phyloP scores from a whole-genome alignment of 345 rosid species.

The Chamaenerion angustifolium region DNA sequence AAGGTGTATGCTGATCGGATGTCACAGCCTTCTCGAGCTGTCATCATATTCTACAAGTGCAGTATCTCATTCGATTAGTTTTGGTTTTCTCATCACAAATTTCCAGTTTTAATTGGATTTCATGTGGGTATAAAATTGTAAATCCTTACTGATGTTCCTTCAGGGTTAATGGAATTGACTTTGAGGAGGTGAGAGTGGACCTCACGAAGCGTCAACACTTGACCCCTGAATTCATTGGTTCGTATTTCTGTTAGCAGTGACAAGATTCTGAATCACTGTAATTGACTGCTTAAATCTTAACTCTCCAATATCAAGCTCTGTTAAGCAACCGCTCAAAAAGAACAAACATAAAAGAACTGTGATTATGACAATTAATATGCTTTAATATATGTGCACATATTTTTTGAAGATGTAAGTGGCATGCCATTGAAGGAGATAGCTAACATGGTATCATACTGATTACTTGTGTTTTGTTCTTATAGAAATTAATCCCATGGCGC shows the following conservation, averaged over 20 bases:
- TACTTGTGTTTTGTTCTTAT: conserved; percentile 12
- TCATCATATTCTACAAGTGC: conserved; percentile 85
- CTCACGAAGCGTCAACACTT: conserved; percentile 42
- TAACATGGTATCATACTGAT: neutral
- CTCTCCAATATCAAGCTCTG: too few relatives aligned
- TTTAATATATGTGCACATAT: neutral
- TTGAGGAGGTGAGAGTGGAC: conserved; percentile 50
- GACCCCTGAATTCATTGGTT: conserved; percentile 59
- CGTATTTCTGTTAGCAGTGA: neutral
- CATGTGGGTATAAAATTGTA: neutral
- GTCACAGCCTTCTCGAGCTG: conserved; percentile 80
- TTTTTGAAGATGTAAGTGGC: neutral
- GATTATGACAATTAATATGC: too few relatives aligned
- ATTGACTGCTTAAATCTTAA: too few relatives aligned
- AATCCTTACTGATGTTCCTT: neutral
- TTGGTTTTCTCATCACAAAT: neutral
- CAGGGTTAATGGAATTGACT: conserved; percentile 61
- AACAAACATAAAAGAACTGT: too few relatives aligned
- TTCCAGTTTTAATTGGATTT: neutral
- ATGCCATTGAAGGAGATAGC: neutral
- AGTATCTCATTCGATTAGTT: neutral
- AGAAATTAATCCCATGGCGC: conserved; percentile 58
- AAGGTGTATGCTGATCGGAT: conserved; percentile 58
- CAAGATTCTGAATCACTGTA: neutral
- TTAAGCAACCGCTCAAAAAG: too few relatives aligned